Evolutionary conservation across 441 rosid species (phyloP).

Genomic region (Cnidoscolus chayamansa): DNA sequence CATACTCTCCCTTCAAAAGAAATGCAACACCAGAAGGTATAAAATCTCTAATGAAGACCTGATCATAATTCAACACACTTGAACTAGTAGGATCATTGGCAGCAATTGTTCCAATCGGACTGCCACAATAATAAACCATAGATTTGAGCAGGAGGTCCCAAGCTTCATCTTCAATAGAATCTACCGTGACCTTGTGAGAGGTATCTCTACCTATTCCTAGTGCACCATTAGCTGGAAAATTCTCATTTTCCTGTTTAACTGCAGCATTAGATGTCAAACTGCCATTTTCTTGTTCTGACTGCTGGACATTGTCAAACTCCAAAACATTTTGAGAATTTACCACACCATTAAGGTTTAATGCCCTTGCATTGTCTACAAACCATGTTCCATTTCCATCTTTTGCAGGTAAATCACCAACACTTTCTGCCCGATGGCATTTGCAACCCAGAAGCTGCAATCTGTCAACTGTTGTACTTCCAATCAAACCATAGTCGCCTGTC

Average conservation of each 20-base stretch:
- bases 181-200: slow-evolving; percentile 28
- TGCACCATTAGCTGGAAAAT: slow-evolving; percentile 25
- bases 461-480: slow-evolving; percentile 16
- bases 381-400: slow-evolving; percentile 41
- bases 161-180: slow-evolving; percentile 77
- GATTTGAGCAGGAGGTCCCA: slow-evolving; percentile 75
- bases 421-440: slow-evolving; percentile 51
- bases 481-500: slow-evolving; percentile 16
- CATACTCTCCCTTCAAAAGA: slow-evolving; percentile 89
- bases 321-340: slow-evolving; percentile 22
- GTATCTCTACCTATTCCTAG: slow-evolving; percentile 25
- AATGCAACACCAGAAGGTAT: slow-evolving; percentile 91
- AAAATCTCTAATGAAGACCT: slow-evolving; percentile 89
- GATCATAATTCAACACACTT: slow-evolving; percentile 77
- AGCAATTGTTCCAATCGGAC: slow-evolving; percentile 46
- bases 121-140: slow-evolving; percentile 46
- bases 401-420: slow-evolving; percentile 33
- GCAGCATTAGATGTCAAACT: slow-evolving; percentile 25
- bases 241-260: slow-evolving; percentile 25
- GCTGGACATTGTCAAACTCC: slow-evolving; percentile 35
- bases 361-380: slow-evolving; percentile 46
- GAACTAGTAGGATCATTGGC: slow-evolving; percentile 83
- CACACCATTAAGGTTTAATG: slow-evolving; percentile 37
- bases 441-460: slow-evolving; percentile 39
- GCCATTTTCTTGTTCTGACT: slow-evolving; percentile 34